Evolutionary conservation across 179 eudicot genomes (phyloP).

Genomic region (Kewa caespitosa): DNA sequence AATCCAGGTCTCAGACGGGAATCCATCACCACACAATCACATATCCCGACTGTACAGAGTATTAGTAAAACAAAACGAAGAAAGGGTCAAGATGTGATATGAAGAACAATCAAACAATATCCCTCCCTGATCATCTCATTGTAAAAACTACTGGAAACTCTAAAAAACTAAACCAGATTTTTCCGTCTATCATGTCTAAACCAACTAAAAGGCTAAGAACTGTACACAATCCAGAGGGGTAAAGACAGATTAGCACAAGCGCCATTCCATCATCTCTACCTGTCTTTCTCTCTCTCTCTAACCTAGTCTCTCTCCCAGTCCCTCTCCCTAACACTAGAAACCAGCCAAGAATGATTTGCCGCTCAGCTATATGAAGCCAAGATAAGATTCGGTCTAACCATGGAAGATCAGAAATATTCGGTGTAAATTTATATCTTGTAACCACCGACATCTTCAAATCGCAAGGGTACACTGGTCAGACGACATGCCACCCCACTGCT

Average conservation of each 20-base stretch:
- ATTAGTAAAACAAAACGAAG: constrained; percentile 17
- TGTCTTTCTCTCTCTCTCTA: constrained; percentile 21
- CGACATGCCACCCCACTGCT: constrained; percentile 45
- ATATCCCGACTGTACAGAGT: constrained; percentile 12
- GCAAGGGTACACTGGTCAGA: constrained; percentile 49
- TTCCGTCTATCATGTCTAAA: constrained; percentile 5
- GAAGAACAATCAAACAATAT: constrained; percentile 17
- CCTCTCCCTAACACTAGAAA: constrained; percentile 22
- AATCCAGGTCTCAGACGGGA: not conserved
- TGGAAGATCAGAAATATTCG: constrained; percentile 24
- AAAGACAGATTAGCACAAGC: constrained; percentile 25
- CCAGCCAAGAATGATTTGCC: constrained; percentile 88
- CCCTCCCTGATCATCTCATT: constrained; percentile 7
- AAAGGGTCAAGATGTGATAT: constrained; percentile 1
- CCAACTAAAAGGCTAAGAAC: constrained; percentile 30
- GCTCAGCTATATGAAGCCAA: constrained; percentile 53
- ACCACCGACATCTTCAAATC: constrained; percentile 33
- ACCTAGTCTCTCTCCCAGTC: constrained; percentile 21
- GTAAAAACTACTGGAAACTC: constrained; percentile 9
- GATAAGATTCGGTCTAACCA: constrained; percentile 42
- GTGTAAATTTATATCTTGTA: constrained; percentile 18
- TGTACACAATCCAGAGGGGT: constrained; percentile 31
- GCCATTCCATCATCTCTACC: constrained; percentile 19
- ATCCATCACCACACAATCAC: not conserved
- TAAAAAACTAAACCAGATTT: too few relatives aligned